Evolutionary conservation across 1,284 basidiomycete genomes (phyloP).

Genomic region (Puccinia triticina): DNA sequence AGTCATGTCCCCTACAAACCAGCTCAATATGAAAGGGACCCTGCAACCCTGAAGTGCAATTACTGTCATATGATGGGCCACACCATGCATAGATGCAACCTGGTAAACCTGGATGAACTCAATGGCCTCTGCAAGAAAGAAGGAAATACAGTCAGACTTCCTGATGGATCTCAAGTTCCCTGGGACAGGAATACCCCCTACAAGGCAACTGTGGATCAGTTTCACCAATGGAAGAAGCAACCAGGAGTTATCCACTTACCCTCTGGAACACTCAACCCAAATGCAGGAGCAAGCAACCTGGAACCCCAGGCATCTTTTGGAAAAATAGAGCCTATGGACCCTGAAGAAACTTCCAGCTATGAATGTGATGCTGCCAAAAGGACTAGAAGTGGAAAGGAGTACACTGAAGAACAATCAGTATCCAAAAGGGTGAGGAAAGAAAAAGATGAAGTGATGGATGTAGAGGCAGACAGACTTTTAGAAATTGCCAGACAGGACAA

Average conservation of each 20-base stretch:
- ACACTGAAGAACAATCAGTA: not conserved
- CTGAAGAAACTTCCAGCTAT: not conserved
- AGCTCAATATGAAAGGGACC: no score
- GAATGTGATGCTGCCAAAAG: no score
- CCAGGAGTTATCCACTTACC: no score
- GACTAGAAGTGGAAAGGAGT: not conserved
- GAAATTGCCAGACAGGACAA: constrained; percentile 8
- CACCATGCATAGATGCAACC: not conserved
- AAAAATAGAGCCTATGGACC: not conserved
- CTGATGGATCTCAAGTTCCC: no score
- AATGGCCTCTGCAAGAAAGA: not conserved
- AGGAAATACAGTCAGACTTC: not conserved
- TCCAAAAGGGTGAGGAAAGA: not conserved
- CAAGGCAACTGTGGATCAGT: no score
- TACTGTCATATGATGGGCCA: no score
- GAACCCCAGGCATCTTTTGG: not conserved
- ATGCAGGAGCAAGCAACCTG: not conserved
- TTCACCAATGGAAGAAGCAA: no score
- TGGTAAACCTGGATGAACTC: not conserved
- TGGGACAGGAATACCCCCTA: no score
- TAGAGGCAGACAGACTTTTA: not conserved
- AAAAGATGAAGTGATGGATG: not conserved
- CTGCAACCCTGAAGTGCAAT: no score
- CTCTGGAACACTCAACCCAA: no score
- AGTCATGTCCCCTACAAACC: no score